Evolutionary conservation across 345 rosid genomes (phyloP), one percentile per base, ranked within the genome.

Genomic region (Schrenkiella parvula): DNA sequence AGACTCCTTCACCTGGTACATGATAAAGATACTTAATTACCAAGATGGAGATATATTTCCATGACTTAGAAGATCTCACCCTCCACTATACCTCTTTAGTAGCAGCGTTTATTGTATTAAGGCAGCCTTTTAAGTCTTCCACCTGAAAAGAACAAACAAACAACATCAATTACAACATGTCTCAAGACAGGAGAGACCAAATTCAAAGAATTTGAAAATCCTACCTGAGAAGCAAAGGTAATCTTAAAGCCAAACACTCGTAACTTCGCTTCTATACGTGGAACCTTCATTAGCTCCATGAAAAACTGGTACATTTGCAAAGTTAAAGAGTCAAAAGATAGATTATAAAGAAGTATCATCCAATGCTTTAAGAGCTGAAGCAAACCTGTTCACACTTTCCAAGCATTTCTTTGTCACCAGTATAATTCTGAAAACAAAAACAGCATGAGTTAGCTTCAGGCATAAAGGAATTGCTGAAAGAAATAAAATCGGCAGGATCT

Each of bases 311-410:
- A 73, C 61, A 75, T 55, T 57, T 57, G 65, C 26, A 47, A 69
- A 37, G 72, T 31, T 42, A 15, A 15, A 80, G 66, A 32, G 64
- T 72, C 67, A 79, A 78, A 55, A 19, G 66, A 66, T 57, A 56
- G 66, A 72, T 56, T 31, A 70, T 21, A 23, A 48, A 55, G 59
- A 77, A 4, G 51, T 44, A 61, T 8, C 47, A 46, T 58, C 66
- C 66, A 47, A 37, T 54, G 64, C 41, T 53, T 58, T 62, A 6
- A 64, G 78, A 63, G 75, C 64, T 46, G 18, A 64, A 77, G 75
- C 41, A 63, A 39, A 89, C 98, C 97, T 88, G 92, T 82, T 95
- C 99, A 64, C 99, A 95, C 86, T 88, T 95, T 81, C 99, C 99
- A 70, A 91, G 95, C 91, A 82, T 85, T 80, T 85, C 90, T 82